Evolutionary conservation across 2,329 filamentous ascomycete genomes (phyloP), one percentile per base, ranked within the genome.

Genomic region (Aureobasidium sp.): DNA sequence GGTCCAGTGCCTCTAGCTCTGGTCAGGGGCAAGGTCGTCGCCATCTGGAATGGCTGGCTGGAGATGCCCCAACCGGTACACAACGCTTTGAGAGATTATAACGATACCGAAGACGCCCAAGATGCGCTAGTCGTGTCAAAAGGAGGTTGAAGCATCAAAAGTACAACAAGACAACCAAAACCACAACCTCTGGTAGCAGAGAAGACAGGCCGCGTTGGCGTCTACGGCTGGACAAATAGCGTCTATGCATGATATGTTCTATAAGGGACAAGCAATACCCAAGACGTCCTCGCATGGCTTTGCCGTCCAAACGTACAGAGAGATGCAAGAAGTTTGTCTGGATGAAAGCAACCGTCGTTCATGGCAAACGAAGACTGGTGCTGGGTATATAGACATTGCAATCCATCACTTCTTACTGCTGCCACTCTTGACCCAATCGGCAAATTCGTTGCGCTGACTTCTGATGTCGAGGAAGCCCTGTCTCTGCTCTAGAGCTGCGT

Each of bases 391-490:
- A 47, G 45, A 57, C 27, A 57, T 35, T 25, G 2, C 4, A 15
- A 27, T 9, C 21, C 54, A 47, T 57, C 53, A 47, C 31, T 47
- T 59, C 40, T 53, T 60, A 38, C 38, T 55, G 40, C 27, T 49
- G 21, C 75, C 70, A 10, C 75, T 73, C 57, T 76, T 75, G 25
- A 85, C 81, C 90, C 89, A 95, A 64, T 86, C 81, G 17, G 84
- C 81, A 77, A 95, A 96, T 62, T 92, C 88, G 70, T 81, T 85
- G 69, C 88, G 82, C 75, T 91, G 80, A 23, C 74, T 76, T 73
- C 90, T 85, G 64, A 97, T 89, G 75, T 99, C 90, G 76, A 90
- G 82, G 69, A 97, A 99, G 1, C 90, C 87, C 49, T 86, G 84
- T 66, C 94, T 79, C 62, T 89, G 86, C 75, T 97, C 93, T 62